Evolutionary conservation across 2,329 filamentous ascomycete genomes (phyloP), one percentile per base, ranked within the genome.

Genomic region (Talaromyces funiculosus): DNA sequence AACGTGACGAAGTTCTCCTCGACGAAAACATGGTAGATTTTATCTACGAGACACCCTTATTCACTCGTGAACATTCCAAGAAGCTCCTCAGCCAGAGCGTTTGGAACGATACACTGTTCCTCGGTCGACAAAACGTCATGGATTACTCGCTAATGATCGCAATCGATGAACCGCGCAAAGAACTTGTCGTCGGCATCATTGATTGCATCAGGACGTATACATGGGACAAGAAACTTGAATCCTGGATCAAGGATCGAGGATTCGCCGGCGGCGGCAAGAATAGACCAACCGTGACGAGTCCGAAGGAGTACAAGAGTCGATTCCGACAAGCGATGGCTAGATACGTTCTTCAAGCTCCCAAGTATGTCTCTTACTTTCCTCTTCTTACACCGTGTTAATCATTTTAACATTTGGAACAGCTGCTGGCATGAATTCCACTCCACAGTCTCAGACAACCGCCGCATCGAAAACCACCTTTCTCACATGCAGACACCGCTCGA

Each of bases 11-110:
- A 75, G 94, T 99, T 3, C 84, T 99, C 3, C 82, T 99, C 1
- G 94, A 99, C 70, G 95, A 99, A 72, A 99, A 99, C 75, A 94
- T 99, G 83, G 94, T 99, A 9, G 95, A 99, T 73, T 97, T 96
- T 72, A 97, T 99, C 64, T 99, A 96, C 69, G 94, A 99, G 72
- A 95, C 90, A 1, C 95, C 94, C 0, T 82, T 99, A 16, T 99
- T 99, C 73, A 89, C 93, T 9, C 86, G 95, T 51, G 94, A 99
- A 73, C 93, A 99, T 75, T 93, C 91, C 24, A 97, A 97, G 79
- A 96, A 95, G 72, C 82, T 97, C 12, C 84, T 99, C 33, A 86
- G 91, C 64, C 90, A 90, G 57, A 94, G 90, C 9, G 92, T 99
- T 2, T 97, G 92, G 87, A 99, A 99, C 72, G 95, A 99, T 72